phyloP scores from a whole-genome alignment of 164 flowering plant genomes.

The Hamamelis virginiana region DNA sequence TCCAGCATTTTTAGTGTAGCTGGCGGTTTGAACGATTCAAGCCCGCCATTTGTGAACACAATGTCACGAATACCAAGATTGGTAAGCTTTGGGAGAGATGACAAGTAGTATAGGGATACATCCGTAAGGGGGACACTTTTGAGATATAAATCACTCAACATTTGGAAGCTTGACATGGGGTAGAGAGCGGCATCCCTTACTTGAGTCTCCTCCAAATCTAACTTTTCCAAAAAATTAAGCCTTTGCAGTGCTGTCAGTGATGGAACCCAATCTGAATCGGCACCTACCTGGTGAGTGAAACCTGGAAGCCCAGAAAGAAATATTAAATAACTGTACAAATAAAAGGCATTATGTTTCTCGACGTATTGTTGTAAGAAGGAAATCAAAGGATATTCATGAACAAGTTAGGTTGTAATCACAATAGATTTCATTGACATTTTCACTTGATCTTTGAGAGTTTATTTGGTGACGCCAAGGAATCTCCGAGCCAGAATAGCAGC shows the following conservation, averaged over 20 bases:
- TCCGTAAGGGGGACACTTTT: conserved; percentile 61
- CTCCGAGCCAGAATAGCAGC: not conserved
- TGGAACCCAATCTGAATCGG: conserved; percentile 26
- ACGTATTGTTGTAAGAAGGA: no score
- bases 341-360: no score
- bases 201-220: conserved; percentile 63
- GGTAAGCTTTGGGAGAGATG: conserved; percentile 49
- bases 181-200: conserved; percentile 51
- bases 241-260: conserved; percentile 52
- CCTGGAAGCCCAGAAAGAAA: conserved; percentile 41
- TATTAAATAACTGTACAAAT: no score
- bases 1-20: conserved; percentile 49
- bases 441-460: not conserved
- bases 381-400: no score
- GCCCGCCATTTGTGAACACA: conserved; percentile 63
- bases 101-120: conserved; percentile 37
- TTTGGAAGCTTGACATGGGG: conserved; percentile 43
- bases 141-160: conserved; percentile 52
- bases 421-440: not conserved
- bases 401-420: no score
- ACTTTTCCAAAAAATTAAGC: conserved; percentile 49
- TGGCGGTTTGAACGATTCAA: conserved; percentile 60
- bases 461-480: not conserved
- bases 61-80: conserved; percentile 59
- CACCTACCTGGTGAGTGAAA: conserved; percentile 21